Percentiles rank a stretch among this genome's conserved stretches.
phyloP scores from a whole-genome alignment of 2,329 filamentous ascomycete genomes.

The Pestalotiopsis sp. region DNA sequence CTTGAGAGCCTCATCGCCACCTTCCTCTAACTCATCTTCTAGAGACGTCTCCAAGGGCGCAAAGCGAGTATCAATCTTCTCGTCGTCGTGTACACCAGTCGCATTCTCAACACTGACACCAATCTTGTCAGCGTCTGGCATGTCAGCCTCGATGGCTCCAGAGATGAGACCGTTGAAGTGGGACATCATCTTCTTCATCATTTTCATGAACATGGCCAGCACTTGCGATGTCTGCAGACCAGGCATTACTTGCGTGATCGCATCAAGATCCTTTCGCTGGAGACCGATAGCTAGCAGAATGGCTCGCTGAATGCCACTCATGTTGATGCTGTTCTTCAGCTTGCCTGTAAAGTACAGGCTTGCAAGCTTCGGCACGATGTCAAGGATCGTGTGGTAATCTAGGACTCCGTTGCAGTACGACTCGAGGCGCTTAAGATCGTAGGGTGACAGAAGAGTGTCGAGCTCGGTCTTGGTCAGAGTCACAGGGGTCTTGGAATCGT shows the following conservation, averaged over 20 bases:
- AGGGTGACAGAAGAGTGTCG: constrained; percentile 80
- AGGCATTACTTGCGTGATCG: constrained; percentile 76
- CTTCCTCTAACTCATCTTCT: constrained; percentile 83
- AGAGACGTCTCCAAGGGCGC: constrained; percentile 72
- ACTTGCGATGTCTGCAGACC: constrained; percentile 73
- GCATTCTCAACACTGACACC: constrained; percentile 63
- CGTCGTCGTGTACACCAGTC: constrained; percentile 69
- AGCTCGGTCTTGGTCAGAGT: constrained; percentile 75
- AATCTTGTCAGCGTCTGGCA: constrained; percentile 61
- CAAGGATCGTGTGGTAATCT: constrained; percentile 96
- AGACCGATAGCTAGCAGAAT: constrained; percentile 90
- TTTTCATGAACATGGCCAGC: constrained; percentile 96
- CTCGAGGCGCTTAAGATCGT: constrained; percentile 92
- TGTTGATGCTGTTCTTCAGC: constrained; percentile 66
- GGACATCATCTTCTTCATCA: constrained; percentile 82
- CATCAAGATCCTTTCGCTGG: constrained; percentile 85
- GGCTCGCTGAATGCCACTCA: constrained; percentile 82
- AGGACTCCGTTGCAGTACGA: constrained; percentile 96
- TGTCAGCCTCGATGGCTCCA: constrained; percentile 68
- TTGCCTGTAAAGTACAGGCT: constrained; percentile 83
- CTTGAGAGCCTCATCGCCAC: constrained; percentile 73
- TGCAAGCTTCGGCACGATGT: constrained; percentile 84
- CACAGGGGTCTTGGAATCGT: constrained; percentile 53
- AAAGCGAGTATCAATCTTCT: constrained; percentile 67
- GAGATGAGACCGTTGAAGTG: constrained; percentile 78